Base-by-base conservation (phyloP, 2,329 filamentous ascomycete genomes). In the Coniochaeta sp. region DNA sequence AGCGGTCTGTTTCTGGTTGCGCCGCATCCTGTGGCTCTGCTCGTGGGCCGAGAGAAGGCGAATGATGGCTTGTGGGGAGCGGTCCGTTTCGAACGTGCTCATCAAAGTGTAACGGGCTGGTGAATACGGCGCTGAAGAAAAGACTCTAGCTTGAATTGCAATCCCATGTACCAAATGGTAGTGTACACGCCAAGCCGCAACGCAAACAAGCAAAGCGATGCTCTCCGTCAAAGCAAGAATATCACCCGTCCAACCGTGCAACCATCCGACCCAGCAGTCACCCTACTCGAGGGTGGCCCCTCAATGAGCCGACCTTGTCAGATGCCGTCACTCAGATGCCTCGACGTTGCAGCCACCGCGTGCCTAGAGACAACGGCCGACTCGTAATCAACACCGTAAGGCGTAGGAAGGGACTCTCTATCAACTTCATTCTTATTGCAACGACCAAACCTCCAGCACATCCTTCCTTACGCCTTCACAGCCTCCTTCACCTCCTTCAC, bases 401-500 rank as follows among this genome's bases (percentile, higher is more conserved):
- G 36, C 36, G 16, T 38, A 17, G 36, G 14, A 12, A 17, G 36
- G 16, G 16, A 6, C 36, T n/a, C 4, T 40, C 38, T 10, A 40
- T 19, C 38, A 40, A 36, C 9, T 10, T n/a, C 38, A 40, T 17
- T 12, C 34, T 40, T 17, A 40, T 4, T 10, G 38, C 38, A 40
- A 6, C 38, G 14, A 12, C 14, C 38, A 40, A 40, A 40, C 16
- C 38, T 19, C 17, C n/a, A 16, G 38, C 3, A 17, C 38, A 7
- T 34, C 26, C 26, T 40, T 12, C 28, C 19, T 40, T 58, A 60
- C 16, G 52, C 38, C 59, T 62, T 61, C 22, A 63, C 61, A 42
- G 38, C 38, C 38, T 40, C 10, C 38, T 40, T 63, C 36, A 64
- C 63, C 50, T 59, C 59, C 38, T 40, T 63, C 36, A 64, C 63